Evolutionary conservation across 1,284 basidiomycete species (phyloP), one percentile per base, ranked within the genome.

Genomic region (Ustilago esculenta): DNA sequence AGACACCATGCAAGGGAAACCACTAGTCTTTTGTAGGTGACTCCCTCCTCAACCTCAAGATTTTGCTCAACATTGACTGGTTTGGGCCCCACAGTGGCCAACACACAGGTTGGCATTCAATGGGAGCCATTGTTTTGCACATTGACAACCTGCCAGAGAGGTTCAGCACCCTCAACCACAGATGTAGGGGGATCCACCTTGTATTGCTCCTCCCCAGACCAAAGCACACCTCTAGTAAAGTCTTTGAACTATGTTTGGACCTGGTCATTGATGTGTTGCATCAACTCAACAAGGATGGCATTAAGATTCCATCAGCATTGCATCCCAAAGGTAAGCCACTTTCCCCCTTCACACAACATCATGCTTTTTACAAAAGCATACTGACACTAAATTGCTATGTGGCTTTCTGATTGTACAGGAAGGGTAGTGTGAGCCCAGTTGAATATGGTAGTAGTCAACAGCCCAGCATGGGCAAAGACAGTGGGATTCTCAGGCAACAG

Each of bases 31-130:
- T 24, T 23, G 44, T 46, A 11, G 32, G 36, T 7, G 44, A 46
- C 21, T 20, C 32, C 20, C 5, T 17, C 17, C 44, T 46, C 32
- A 46, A 46, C 20, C 44, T 46, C 32, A 46, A 46, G 32, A 12
- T 46, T 6, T 15, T 17, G 20, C 32, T 46, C 33, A 46, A 36
- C 21, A n/a, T 25, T 11, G 21, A 40, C 39, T 40, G 39, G 39
- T 40, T 40, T 12, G 21, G 39, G 20, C 39, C 39, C 8, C 21
- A 24, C 39, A 40, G 25, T 10, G 39, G 39, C n/a, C 7, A n/a
- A 8, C n/a, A 24, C 23, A 12, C 39, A 6, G 20, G 18, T 3
- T 9, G 5, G 3, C 21, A 40, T n/a, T 40, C 21, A 14, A 40
- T n/a, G 15, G 39, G 39, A 15, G 21, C 23, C 12, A 23, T 40